Evolutionary conservation across 2,329 filamentous ascomycete genomes (phyloP).

Genomic region (Pseudogymnoascus sp.): DNA sequence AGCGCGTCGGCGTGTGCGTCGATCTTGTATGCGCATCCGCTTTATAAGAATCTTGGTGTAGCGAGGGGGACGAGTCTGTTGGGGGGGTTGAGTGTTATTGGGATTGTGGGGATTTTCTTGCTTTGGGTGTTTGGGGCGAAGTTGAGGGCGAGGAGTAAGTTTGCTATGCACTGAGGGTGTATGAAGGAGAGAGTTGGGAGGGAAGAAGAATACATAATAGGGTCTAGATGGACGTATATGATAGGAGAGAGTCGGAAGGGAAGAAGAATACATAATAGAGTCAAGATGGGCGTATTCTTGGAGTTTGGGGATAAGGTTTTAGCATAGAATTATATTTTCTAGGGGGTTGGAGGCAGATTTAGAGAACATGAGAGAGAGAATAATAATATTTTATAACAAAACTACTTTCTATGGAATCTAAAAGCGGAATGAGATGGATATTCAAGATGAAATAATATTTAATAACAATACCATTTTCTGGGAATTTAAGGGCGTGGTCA

Average conservation of each 20-base stretch:
- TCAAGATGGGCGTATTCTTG: neutral
- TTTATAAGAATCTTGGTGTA: constrained; percentile 53
- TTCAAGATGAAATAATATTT: too few relatives aligned
- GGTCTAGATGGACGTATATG: too few relatives aligned
- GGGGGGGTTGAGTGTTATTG: constrained; percentile 45
- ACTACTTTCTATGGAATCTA: too few relatives aligned
- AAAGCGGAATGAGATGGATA: too few relatives aligned
- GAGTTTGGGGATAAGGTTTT: neutral
- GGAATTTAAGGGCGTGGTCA: too few relatives aligned
- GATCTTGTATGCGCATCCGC: constrained; percentile 51
- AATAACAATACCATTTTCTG: too few relatives aligned
- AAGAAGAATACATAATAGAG: too few relatives aligned
- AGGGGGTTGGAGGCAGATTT: neutral
- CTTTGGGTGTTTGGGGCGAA: constrained; percentile 21
- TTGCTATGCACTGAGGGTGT: constrained; percentile 17
- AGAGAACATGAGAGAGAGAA: neutral
- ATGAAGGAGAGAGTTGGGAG: neutral
- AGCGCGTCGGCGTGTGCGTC: constrained; percentile 51
- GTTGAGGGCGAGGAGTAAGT: constrained; percentile 23
- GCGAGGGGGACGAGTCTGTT: constrained; percentile 49
- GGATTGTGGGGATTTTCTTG: constrained; percentile 47
- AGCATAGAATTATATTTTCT: neutral
- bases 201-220: neutral
- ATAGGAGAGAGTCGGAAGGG: too few relatives aligned
- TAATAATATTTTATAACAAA: neutral